Percentiles rank a stretch among this genome's conserved stretches.
phyloP scores from a whole-genome alignment of 1,284 basidiomycete genomes.

The Chiua sp. region DNA sequence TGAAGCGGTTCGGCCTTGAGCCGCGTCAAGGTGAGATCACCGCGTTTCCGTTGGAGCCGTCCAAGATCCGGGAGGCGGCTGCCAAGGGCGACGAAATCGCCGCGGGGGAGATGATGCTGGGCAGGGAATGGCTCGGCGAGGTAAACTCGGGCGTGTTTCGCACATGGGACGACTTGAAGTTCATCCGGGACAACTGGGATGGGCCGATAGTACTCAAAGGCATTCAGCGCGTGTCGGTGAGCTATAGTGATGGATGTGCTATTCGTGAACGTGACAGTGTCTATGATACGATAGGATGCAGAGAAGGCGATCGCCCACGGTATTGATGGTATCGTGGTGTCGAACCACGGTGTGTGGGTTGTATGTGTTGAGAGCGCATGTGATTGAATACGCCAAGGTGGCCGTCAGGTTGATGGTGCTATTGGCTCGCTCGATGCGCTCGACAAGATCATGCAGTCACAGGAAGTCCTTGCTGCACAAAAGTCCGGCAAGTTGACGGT shows the following conservation, averaged over 20 bases:
- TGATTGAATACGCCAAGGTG: conserved; percentile 49
- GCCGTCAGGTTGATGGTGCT: conserved; percentile 83
- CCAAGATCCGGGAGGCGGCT: conserved; percentile 43
- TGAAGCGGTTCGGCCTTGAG: conserved; percentile 43
- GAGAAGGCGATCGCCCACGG: conserved; percentile 71
- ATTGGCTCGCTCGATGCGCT: conserved; percentile 79
- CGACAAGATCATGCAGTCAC: conserved; percentile 62
- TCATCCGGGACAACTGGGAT: conserved; percentile 71
- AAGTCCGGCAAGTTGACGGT: conserved; percentile 65
- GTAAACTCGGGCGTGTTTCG: conserved; percentile 62
- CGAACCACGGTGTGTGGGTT: conserved; percentile 71
- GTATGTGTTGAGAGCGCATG: not conserved
- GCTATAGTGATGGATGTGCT: conserved; percentile 12
- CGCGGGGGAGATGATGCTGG: conserved; percentile 47
- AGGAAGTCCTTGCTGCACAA: conserved; percentile 64
- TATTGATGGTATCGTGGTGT: conserved; percentile 80
- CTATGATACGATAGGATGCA: conserved; percentile 57
- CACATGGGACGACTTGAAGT: conserved; percentile 69
- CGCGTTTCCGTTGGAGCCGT: conserved; percentile 62
- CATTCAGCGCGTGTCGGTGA: conserved; percentile 60
- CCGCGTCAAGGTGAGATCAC: conserved; percentile 36
- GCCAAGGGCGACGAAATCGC: conserved; percentile 52
- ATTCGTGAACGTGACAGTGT: not conserved
- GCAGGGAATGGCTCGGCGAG: conserved; percentile 62
- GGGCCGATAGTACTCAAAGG: conserved; percentile 77